Base-by-base conservation (phyloP, 805 yeast genomes). In the Nakazawaea wickerhamii region DNA sequence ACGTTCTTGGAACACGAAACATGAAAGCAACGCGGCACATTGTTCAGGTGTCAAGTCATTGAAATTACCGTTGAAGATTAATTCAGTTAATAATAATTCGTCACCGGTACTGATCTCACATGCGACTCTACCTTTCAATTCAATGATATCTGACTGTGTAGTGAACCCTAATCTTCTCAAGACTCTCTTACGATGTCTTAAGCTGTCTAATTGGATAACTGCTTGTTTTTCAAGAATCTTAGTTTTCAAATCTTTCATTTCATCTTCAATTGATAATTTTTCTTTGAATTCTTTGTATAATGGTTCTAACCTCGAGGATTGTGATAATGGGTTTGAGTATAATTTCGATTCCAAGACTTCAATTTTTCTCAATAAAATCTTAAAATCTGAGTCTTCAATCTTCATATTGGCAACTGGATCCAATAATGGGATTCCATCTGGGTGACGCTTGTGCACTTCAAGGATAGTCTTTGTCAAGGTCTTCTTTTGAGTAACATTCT, bases 1-100 rank as follows among this genome's bases (percentile, higher is more conserved):
- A 56, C 95, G 77, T 59, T 95, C 99, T 61, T 93, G 96, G 75
- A 93, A 93, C 4, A 95, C 97, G 63, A 91, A 93, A 65, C 97
- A 89, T 28, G 96, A 89, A 40, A 93, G 64, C 41, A 93, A 65
- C 0, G 97, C 87, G 10, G 97, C 97, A 61, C 95, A 81, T 60
- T 89, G 96, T 54, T 86, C 95, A 2, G 96, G 82, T 4, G 80
- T 72, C 47, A 93, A 69, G 39, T 88, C 96, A 54, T 81, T 88
- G 68, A 93, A 93, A 19, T 86, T 84, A 75, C 98, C 98, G 59
- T 90, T 90, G 72, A 93, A 93, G 25, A 93, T 85, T 51, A 93
- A 68, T 59, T 93, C 99, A 0, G 99, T 93, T 39, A 93, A 64
- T 48, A 88, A 58, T 43, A 88, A 65, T 63, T 88, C 96, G 57